Percentiles rank a stretch among this genome's conserved stretches.
These are phyloP conservation scores for Diddensiella santjacobensis DNA, from an alignment of 805 yeast genomes.

Conservation along the genomic window DNA sequence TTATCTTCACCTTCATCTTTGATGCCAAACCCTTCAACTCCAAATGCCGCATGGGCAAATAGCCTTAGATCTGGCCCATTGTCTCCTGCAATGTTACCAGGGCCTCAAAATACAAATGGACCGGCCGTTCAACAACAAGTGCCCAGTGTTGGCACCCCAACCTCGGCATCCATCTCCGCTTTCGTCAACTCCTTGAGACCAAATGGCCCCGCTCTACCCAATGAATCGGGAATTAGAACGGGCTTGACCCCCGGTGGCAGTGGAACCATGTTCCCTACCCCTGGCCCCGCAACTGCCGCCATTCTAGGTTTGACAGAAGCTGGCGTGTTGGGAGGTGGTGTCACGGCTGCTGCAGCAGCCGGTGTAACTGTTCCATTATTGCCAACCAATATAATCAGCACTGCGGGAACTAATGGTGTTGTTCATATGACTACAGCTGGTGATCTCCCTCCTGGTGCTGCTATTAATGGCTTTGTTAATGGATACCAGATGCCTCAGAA, in stretches of 20 bases:
- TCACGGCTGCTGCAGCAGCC: not conserved
- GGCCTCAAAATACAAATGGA: slow-evolving; percentile 23
- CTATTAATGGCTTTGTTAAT: not conserved
- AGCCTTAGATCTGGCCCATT: slow-evolving; percentile 34
- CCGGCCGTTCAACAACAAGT: not conserved
- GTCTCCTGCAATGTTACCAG: slow-evolving; percentile 37
- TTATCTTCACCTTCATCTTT: slow-evolving; percentile 28
- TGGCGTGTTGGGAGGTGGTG: slow-evolving; percentile 2
- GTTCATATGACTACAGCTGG: not conserved
- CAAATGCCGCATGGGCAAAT: slow-evolving; percentile 21
- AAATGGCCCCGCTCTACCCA: slow-evolving; percentile 4
- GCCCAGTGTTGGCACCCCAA: not conserved
- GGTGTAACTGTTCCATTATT: not conserved
- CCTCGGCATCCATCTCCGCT: not conserved
- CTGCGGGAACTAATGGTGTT: not conserved
- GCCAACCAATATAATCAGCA: not conserved
- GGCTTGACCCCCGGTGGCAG: slow-evolving; percentile 37
- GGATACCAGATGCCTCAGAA: not conserved
- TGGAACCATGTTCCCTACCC: slow-evolving; percentile 34
- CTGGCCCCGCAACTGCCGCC: slow-evolving; percentile 36
- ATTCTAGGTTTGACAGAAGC: slow-evolving; percentile 35
- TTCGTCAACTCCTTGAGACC: slow-evolving; percentile 1
- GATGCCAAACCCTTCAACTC: slow-evolving; percentile 16
- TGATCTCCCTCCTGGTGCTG: not conserved
- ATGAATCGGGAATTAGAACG: slow-evolving; percentile 37